Evolutionary conservation across 192 early-diverging fungal genomes (phyloP), one percentile per base, ranked within the genome.

Genomic region (Entomortierella chlamydospora): DNA sequence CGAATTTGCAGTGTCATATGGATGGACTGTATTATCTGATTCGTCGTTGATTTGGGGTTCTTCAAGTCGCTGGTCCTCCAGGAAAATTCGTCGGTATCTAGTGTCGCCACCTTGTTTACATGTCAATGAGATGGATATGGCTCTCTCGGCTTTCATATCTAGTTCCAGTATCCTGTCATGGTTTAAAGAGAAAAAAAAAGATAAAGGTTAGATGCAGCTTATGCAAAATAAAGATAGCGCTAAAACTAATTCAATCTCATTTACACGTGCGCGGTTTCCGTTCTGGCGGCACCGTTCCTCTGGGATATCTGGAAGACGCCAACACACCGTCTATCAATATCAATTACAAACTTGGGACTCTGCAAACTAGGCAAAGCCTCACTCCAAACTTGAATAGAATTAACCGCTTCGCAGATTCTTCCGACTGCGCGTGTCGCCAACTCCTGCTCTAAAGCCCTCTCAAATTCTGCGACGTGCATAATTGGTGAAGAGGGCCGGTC

Each of bases 301-400:
- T 53, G 39, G 11, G 67, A 61, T 2, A 78, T 45, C 29, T 57
- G 39, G 31, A 79, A 79, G 22, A 79, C 68, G 22, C 76, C 76
- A 7, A 79, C 68, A 30, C 76, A 79, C 4, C 68, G 76, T n/a
- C 62, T 59, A 8, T 79, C 76, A 51, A 79, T 79, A 31, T 79
- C 76, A 28, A 79, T 65, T 12, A 70, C 62, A 53, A 79, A 79
- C 41, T 52, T 59, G 17, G 68, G 68, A 30, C 57, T 65, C 2
- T 59, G 55, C 23, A 79, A n/a, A 10, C 20, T 26, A 13, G 66
- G 66, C n/a, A 58, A 18, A 13, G 37, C 28, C 0, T 49, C 61
- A 28, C 57, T 54, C 76, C 76, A 79, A 13, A 20, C 28, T 25
- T 65, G 28, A 31, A 79, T 66, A 11, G 76, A 70, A 55, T 79